phyloP scores from a whole-genome alignment of 495 filamentous ascomycete genomes.

The Sordaria brevicollis region DNA sequence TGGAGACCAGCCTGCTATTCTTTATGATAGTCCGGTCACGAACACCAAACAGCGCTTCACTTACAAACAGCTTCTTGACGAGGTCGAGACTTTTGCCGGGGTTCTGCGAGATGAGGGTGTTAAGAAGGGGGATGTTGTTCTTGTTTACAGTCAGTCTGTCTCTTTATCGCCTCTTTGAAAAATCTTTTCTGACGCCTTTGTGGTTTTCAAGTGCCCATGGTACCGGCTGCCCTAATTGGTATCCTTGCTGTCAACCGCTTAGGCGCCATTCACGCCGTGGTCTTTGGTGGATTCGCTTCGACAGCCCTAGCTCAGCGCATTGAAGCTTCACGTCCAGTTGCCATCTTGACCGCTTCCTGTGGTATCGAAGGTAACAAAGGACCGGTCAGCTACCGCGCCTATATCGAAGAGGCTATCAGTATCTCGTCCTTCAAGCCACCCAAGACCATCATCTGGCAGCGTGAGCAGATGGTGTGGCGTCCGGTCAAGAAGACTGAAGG shows the following conservation, averaged over 20 bases:
- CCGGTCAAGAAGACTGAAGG: conserved; percentile 49
- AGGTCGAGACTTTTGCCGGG: conserved; percentile 75
- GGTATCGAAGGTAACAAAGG: conserved; percentile 83
- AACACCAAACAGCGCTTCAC: conserved; percentile 60
- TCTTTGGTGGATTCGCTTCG: conserved; percentile 86
- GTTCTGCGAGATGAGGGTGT: conserved; percentile 78
- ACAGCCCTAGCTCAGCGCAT: conserved; percentile 79
- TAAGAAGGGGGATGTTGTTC: conserved; percentile 76
- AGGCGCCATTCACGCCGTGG: conserved; percentile 82
- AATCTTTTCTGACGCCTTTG: neutral
- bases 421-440: conserved; percentile 52
- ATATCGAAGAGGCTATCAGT: conserved; percentile 57
- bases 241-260: conserved; percentile 72
- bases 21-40: conserved; percentile 83
- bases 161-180: neutral
- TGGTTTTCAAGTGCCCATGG: conserved; percentile 78
- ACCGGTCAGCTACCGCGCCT: conserved; percentile 56
- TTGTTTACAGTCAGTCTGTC: conserved; percentile 68
- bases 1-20: conserved; percentile 63
- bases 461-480: conserved; percentile 67
- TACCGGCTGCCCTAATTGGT: conserved; percentile 76
- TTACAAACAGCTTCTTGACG: conserved; percentile 65
- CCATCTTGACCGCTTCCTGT: conserved; percentile 81
- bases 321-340: conserved; percentile 64
- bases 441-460: conserved; percentile 60